phyloP scores from a whole-genome alignment of 768 basidiomycete genomes.

The Floccularia luteovirens region DNA sequence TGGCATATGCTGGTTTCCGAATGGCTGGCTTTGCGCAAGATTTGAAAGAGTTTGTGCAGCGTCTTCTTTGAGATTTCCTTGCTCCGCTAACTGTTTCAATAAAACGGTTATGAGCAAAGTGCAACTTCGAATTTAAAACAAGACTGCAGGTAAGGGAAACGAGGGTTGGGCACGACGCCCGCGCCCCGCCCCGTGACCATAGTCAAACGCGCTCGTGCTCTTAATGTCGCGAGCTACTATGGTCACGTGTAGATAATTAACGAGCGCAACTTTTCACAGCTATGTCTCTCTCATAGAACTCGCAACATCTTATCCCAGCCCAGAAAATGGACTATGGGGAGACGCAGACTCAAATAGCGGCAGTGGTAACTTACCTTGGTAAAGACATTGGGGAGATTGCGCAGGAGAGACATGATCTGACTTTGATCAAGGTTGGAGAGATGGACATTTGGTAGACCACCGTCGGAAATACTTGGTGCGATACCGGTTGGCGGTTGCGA shows the following conservation, averaged over 20 bases:
- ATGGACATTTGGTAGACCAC: constrained; percentile 18
- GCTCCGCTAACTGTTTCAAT: constrained; percentile 28
- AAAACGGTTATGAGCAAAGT: constrained; percentile 1
- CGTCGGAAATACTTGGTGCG: constrained; percentile 14
- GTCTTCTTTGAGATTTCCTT: constrained; percentile 51
- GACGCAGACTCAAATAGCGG: constrained; percentile 7
- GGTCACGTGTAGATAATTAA: constrained; percentile 26
- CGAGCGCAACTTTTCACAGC: constrained; percentile 2
- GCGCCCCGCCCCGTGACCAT: constrained; percentile 30
- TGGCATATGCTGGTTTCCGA: constrained; percentile 23
- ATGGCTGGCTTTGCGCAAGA: constrained; percentile 34
- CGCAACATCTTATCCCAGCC: constrained; percentile 11
- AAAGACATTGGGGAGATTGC: constrained; percentile 45
- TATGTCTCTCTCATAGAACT: constrained; percentile 5
- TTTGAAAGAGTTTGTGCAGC: constrained; percentile 53
- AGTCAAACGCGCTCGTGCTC: constrained; percentile 25
- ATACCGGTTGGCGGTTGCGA: constrained; percentile 17
- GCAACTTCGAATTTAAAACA: constrained; percentile 5
- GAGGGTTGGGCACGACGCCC: constrained; percentile 5
- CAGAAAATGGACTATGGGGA: constrained; percentile 7
- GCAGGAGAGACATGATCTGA: constrained; percentile 54
- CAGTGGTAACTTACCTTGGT: constrained; percentile 39
- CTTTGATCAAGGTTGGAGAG: constrained; percentile 35
- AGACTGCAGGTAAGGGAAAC: not conserved
- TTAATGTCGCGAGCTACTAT: constrained; percentile 20